Evolutionary conservation across 108 stramenopile species (phyloP).

Genomic region (Phaeodactylum tricornutum): DNA sequence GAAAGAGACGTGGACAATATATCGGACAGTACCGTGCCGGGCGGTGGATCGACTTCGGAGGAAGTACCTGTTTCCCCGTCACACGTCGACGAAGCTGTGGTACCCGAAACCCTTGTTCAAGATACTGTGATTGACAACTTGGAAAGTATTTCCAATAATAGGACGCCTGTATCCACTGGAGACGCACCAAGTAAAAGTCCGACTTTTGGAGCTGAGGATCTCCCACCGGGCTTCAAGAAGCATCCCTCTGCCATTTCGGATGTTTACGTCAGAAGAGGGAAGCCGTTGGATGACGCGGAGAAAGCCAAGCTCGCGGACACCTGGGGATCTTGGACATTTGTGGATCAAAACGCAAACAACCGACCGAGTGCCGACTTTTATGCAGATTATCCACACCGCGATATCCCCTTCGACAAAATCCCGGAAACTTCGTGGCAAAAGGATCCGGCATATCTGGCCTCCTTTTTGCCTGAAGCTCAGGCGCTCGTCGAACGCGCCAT

Average conservation of each 20-base stretch:
- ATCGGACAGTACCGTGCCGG: too few relatives aligned
- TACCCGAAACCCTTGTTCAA: too few relatives aligned
- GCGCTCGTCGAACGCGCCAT: constrained; percentile 48
- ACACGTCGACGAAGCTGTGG: too few relatives aligned
- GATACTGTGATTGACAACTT: too few relatives aligned
- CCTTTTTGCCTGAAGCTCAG: constrained; percentile 52
- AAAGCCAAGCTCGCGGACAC: constrained; percentile 5
- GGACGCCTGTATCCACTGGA: too few relatives aligned
- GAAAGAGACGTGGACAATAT: too few relatives aligned
- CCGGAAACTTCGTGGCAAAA: constrained; percentile 55
- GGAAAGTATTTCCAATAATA: too few relatives aligned
- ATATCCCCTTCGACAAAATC: constrained; percentile 27
- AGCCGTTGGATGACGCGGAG: background rate
- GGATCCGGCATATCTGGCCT: constrained; percentile 39
- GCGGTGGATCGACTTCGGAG: too few relatives aligned
- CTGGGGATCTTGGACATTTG: constrained; percentile 26
- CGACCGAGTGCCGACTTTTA: constrained; percentile 17
- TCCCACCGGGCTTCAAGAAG: background rate
- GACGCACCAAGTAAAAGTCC: too few relatives aligned
- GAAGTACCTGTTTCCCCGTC: too few relatives aligned
- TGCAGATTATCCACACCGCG: constrained; percentile 32
- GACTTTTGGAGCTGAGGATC: too few relatives aligned
- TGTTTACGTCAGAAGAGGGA: background rate
- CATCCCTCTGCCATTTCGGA: constrained; percentile 1
- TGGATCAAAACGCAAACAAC: background rate